Conservation (phyloP, 768 basidiomycete species). For the Hygrophoropsis aurantiaca region DNA sequence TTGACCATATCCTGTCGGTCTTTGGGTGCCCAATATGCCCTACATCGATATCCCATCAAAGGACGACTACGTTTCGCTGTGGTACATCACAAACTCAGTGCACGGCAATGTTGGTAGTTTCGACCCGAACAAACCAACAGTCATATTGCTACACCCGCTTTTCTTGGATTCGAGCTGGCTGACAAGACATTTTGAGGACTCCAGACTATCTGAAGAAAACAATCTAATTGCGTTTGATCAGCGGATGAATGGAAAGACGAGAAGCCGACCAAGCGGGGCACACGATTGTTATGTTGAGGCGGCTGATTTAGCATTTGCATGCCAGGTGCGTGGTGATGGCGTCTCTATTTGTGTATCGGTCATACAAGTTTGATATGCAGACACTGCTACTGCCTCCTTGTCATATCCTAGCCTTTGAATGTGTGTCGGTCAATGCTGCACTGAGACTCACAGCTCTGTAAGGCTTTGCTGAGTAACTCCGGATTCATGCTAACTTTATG, state of each 20-base stretch:
- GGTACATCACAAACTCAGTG: conserved; percentile 66
- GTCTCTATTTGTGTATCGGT: neutral
- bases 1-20: neutral
- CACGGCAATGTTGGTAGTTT: conserved; percentile 65
- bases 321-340: conserved; percentile 45
- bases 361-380: conserved; percentile 31
- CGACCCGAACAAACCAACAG: conserved; percentile 61
- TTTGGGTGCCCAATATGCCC: conserved; percentile 49
- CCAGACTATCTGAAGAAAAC: conserved; percentile 53
- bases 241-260: conserved; percentile 60
- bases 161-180: conserved; percentile 73
- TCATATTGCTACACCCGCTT: conserved; percentile 66
- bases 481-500: neutral
- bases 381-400: conserved; percentile 61
- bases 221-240: conserved; percentile 79
- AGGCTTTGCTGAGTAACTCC: conserved; percentile 22
- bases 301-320: conserved; percentile 69
- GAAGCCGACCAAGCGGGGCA: conserved; percentile 48
- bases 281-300: conserved; percentile 80
- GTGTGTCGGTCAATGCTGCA: conserved; percentile 53
- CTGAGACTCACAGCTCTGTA: conserved; percentile 67
- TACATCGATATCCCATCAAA: conserved; percentile 61
- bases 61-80: conserved; percentile 70
- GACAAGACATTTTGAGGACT: conserved; percentile 64
- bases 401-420: conserved; percentile 73